phyloP scores from a whole-genome alignment of 768 basidiomycete genomes.

The Lentinula boryana region DNA sequence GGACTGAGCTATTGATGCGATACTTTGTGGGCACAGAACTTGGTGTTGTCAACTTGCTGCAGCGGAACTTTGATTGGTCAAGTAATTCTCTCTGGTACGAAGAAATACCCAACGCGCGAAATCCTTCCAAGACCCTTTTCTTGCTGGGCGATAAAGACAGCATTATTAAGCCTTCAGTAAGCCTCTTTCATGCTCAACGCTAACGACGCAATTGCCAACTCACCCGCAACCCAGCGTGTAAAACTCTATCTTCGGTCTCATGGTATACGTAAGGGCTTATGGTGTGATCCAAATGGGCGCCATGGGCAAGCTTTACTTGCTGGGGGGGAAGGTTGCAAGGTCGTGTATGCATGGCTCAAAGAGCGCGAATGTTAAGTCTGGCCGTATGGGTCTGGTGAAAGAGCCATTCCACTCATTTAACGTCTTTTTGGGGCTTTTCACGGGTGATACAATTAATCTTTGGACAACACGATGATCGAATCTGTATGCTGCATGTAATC shows the following conservation, averaged over 20 bases:
- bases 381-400: not conserved
- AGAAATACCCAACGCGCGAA: conserved; percentile 76
- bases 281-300: conserved; percentile 53
- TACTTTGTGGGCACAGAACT: conserved; percentile 88
- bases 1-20: conserved; percentile 71
- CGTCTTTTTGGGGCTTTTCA: too few species aligned
- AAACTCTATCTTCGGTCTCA: conserved; percentile 71
- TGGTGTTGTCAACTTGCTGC: conserved; percentile 81
- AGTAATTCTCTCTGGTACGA: conserved; percentile 88
- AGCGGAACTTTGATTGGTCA: conserved; percentile 80
- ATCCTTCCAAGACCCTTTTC: conserved; percentile 62
- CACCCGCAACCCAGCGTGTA: conserved; percentile 44
- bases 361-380: conserved; percentile 11
- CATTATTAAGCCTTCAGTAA: conserved; percentile 69
- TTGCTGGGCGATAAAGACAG: conserved; percentile 80
- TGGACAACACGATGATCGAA: not conserved
- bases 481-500: not conserved
- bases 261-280: conserved; percentile 61
- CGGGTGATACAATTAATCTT: too few species aligned
- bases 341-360: conserved; percentile 61
- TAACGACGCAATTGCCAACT: not conserved
- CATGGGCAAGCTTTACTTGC: conserved; percentile 59
- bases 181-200: conserved; percentile 9
- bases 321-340: conserved; percentile 44
- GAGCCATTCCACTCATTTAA: too few species aligned